These are phyloP conservation scores for Phoma sp. DNA, from an alignment of 2,329 filamentous ascomycete species.

Conservation along the genomic window DNA sequence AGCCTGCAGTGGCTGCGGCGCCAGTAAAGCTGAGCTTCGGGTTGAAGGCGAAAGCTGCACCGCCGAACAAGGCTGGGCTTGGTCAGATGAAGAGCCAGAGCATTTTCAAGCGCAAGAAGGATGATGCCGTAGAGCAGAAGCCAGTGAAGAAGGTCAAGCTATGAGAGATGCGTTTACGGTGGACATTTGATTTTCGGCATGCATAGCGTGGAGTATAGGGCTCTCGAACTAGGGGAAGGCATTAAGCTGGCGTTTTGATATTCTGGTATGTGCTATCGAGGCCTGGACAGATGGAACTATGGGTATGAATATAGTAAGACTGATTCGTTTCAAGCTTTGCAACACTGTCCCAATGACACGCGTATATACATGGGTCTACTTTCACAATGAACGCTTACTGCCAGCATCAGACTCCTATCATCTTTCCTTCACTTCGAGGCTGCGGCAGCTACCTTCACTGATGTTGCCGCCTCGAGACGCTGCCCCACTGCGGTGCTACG, in stretches of 20 bases:
- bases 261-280: background rate
- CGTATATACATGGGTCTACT: background rate
- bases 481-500: background rate
- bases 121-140: constrained; percentile 34
- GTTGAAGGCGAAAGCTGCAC: constrained; percentile 36
- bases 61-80: constrained; percentile 36
- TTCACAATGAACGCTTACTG: no score
- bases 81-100: constrained; percentile 46
- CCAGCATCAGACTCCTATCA: no score
- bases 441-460: background rate
- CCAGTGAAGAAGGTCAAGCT: constrained; percentile 46
- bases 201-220: constrained; percentile 32
- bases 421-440: background rate
- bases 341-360: background rate
- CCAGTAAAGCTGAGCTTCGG: constrained; percentile 45
- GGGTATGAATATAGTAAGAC: background rate
- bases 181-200: background rate
- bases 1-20: constrained; percentile 37
- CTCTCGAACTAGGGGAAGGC: background rate
- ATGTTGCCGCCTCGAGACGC: background rate
- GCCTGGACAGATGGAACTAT: background rate
- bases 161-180: constrained; percentile 9
- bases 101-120: constrained; percentile 46
- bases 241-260: background rate
- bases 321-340: background rate